These are phyloP conservation scores for Mycosphaerelloides madeirae DNA, from an alignment of 2,329 filamentous ascomycete species.

Conservation along the genomic window DNA sequence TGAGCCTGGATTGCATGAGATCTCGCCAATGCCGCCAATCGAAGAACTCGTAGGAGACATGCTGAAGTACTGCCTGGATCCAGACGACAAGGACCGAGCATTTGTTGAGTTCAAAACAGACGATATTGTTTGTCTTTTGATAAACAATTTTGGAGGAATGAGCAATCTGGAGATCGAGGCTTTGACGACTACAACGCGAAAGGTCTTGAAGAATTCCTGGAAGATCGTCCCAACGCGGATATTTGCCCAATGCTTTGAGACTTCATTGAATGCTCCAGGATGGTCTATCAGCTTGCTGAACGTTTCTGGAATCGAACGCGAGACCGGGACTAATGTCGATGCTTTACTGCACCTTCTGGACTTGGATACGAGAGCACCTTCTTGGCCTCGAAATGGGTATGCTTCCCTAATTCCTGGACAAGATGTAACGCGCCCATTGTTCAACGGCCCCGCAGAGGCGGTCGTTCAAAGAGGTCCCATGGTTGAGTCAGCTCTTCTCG, in stretches of 20 bases:
- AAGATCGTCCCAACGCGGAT: constrained; percentile 46
- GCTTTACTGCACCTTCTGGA: constrained; percentile 49
- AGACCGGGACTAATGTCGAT: constrained; percentile 34
- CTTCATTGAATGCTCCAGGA: constrained; percentile 52
- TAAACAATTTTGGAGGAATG: constrained; percentile 49
- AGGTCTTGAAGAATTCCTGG: constrained; percentile 44
- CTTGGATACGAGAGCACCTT: constrained; percentile 47
- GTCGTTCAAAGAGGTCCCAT: constrained; percentile 21
- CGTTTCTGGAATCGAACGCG: constrained; percentile 42
- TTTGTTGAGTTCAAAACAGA: constrained; percentile 45
- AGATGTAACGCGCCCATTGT: constrained; percentile 4
- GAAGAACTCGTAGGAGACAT: constrained; percentile 47
- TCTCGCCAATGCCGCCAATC: constrained; percentile 45
- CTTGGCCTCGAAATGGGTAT: constrained; percentile 49
- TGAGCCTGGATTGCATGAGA: constrained; percentile 45
- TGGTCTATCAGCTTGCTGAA: constrained; percentile 55
- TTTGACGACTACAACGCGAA: constrained; percentile 39
- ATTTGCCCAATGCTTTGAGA: constrained; percentile 48
- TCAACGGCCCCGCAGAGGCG: constrained; percentile 37
- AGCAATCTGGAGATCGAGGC: constrained; percentile 47
- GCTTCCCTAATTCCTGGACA: constrained; percentile 17
- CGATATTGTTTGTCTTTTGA: constrained; percentile 44
- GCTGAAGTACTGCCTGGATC: constrained; percentile 46
- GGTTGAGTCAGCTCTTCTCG: constrained; percentile 29
- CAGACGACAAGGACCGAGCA: constrained; percentile 44